A percentile compares a stretch with the other conserved stretches of the same genome.
phyloP scores from a whole-genome alignment of 805 yeast species.

The Wickerhamomyces chambardii region DNA sequence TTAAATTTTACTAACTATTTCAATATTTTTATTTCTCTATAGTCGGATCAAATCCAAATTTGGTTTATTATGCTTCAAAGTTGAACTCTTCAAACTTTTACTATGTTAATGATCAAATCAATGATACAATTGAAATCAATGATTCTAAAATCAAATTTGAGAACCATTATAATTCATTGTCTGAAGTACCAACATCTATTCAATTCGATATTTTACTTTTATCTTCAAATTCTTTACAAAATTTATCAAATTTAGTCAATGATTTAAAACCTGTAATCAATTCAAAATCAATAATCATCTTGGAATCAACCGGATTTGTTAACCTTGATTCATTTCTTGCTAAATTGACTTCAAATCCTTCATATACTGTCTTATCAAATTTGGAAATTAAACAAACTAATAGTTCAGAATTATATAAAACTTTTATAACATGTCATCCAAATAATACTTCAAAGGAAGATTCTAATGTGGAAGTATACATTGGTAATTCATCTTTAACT shows the following conservation, averaged over 20 bases:
- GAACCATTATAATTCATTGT: constrained; percentile 18
- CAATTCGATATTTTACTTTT: constrained; percentile 36
- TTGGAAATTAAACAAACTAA: constrained; percentile 47
- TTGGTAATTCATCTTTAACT: constrained; percentile 25
- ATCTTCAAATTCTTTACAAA: constrained; percentile 42
- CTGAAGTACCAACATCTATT: constrained; percentile 6
- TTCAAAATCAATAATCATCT: constrained; percentile 40
- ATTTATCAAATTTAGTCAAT: constrained; percentile 32
- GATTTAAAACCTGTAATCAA: constrained; percentile 27
- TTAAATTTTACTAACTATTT: not conserved
- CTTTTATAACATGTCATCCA: constrained; percentile 23
- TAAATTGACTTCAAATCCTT: constrained; percentile 22
- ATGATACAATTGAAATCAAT: constrained; percentile 4
- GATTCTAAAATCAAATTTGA: constrained; percentile 2
- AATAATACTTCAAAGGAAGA: constrained; percentile 28
- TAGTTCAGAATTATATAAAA: constrained; percentile 36
- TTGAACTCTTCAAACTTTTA: constrained; percentile 27
- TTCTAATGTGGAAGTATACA: constrained; percentile 32
- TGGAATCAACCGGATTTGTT: constrained; percentile 67
- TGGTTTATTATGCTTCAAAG: constrained; percentile 53
- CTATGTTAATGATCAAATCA: constrained; percentile 23
- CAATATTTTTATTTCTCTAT: not conserved
- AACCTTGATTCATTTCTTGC: constrained; percentile 60
- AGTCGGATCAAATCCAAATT: constrained; percentile 50
- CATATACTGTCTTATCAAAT: constrained; percentile 20